phyloP scores from a whole-genome alignment of 1,284 basidiomycete species.

The Puccinia coronata region DNA sequence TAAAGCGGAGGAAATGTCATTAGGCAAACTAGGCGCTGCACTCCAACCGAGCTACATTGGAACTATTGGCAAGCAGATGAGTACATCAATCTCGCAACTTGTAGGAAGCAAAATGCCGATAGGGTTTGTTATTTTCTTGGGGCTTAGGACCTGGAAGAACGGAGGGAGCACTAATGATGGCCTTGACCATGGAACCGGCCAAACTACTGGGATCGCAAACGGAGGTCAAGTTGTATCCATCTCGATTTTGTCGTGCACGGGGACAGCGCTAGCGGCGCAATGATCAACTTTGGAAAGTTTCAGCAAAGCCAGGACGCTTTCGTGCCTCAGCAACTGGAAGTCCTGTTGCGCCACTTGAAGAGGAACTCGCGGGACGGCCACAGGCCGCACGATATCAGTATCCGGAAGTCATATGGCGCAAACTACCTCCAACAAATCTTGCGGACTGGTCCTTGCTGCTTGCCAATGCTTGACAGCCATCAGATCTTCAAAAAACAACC shows the following conservation, averaged over 20 bases:
- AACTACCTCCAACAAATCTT: conserved; percentile 90
- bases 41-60: conserved; percentile 80
- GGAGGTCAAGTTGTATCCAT: conserved; percentile 92
- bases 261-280: conserved; percentile 54
- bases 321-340: conserved; percentile 86
- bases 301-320: conserved; percentile 89
- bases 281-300: conserved; percentile 97
- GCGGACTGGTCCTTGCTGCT: too few relatives aligned
- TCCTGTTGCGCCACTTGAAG: conserved; percentile 93
- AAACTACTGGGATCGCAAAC: conserved; percentile 88
- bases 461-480: too few relatives aligned
- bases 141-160: conserved; percentile 84
- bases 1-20: conserved; percentile 93
- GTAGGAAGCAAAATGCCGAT: conserved; percentile 97
- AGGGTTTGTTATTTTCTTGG: conserved; percentile 94
- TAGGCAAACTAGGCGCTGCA: conserved; percentile 89
- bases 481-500: too few relatives aligned
- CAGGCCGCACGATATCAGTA: conserved; percentile 78
- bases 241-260: conserved; percentile 78
- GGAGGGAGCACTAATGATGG: conserved; percentile 87
- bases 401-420: conserved; percentile 86
- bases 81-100: conserved; percentile 83
- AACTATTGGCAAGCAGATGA: conserved; percentile 91
- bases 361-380: conserved; percentile 89
- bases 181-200: conserved; percentile 85